phyloP scores from a whole-genome alignment of 148 eudicot species.

The Fallopia convolvulus region DNA sequence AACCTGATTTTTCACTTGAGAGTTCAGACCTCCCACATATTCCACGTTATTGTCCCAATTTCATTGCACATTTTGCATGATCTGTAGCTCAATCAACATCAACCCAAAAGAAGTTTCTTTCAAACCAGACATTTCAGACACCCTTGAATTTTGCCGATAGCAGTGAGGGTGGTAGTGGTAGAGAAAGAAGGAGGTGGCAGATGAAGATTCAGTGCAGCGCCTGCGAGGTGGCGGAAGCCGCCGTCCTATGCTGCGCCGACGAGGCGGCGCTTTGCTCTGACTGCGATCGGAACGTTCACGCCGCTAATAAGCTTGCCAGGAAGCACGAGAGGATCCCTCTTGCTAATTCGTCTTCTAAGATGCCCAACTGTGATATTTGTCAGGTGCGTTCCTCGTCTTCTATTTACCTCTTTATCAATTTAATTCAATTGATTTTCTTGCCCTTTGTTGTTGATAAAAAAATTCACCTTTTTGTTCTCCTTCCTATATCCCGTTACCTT shows the following conservation, averaged over 20 bases:
- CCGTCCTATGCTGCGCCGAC: slow-evolving; percentile 72
- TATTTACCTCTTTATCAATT: neutral
- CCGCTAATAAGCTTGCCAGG: slow-evolving; percentile 90
- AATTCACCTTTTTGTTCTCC: no score
- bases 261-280: slow-evolving; percentile 54
- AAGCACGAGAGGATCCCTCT: slow-evolving; percentile 78
- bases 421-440: neutral
- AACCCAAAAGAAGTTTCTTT: neutral
- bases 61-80: neutral
- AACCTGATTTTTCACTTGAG: neutral
- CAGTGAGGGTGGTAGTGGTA: neutral
- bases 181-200: neutral
- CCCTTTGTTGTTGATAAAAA: neutral
- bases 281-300: slow-evolving; percentile 69
- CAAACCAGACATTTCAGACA: neutral
- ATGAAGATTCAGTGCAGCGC: slow-evolving; percentile 98
- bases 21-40: neutral
- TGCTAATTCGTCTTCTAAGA: slow-evolving; percentile 36
- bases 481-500: no score
- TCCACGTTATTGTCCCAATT: neutral
- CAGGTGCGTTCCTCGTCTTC: slow-evolving; percentile 36
- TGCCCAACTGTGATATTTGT: slow-evolving; percentile 89
- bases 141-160: neutral
- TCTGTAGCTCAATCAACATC: neutral
- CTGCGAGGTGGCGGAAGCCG: slow-evolving; percentile 77